A percentile compares a stretch with the other conserved stretches of the same genome.
Conservation (phyloP, 2,329 filamentous ascomycete species). For the Herpomyces periplanetae region DNA sequence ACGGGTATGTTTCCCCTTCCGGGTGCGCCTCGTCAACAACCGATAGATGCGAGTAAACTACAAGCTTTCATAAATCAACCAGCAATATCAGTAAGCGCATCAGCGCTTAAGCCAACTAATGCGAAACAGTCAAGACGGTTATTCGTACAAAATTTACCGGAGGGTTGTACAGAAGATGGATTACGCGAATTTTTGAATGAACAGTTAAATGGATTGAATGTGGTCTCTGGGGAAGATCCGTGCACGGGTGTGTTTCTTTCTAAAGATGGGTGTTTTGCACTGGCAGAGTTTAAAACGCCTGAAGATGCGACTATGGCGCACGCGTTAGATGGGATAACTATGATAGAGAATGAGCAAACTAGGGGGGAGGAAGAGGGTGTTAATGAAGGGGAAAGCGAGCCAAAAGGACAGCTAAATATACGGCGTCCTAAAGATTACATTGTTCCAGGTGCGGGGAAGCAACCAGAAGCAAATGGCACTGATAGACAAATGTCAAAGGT, state of each 20-base stretch:
- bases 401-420: constrained; percentile 30
- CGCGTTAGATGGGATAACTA: constrained; percentile 53
- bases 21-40: constrained; percentile 66
- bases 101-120: constrained; percentile 53
- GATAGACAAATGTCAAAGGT: constrained; percentile 35
- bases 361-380: constrained; percentile 15
- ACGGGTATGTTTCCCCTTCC: constrained; percentile 96
- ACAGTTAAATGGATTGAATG: constrained; percentile 81
- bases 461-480: constrained; percentile 19
- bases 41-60: constrained; percentile 69
- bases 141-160: constrained; percentile 43
- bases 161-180: constrained; percentile 28
- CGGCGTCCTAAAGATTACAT: constrained; percentile 87
- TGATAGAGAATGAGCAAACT: constrained; percentile 22
- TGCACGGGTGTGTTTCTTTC: constrained; percentile 51
- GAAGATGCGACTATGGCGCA: constrained; percentile 65
- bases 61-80: constrained; percentile 87
- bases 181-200: constrained; percentile 68
- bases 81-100: constrained; percentile 15
- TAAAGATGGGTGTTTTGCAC: constrained; percentile 34
- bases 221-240: constrained; percentile 43
- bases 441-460: constrained; percentile 36
- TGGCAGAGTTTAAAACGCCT: constrained; percentile 59
- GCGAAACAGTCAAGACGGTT: constrained; percentile 78
- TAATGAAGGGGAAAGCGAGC: constrained; percentile 11